A percentile compares a stretch with the other conserved stretches of the same genome.
Evolutionary conservation across 2,329 filamentous ascomycete species (phyloP).

Genomic region (Cryphonectria parasitica): DNA sequence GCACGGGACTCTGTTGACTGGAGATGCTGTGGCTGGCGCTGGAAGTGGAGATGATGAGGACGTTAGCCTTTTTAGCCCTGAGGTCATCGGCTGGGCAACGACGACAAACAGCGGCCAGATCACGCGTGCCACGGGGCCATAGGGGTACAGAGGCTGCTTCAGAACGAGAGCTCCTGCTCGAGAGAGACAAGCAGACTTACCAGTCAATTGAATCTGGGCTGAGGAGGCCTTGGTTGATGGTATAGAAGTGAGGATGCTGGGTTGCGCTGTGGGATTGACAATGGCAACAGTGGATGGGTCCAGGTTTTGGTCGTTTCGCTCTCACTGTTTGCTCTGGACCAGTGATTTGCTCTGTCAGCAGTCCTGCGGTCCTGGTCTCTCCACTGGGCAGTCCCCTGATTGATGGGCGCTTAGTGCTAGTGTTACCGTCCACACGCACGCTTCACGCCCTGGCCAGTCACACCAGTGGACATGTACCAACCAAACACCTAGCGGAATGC

Average conservation of each 20-base stretch:
- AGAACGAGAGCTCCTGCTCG: neutral
- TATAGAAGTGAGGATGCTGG: conserved; percentile 24
- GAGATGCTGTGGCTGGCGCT: conserved; percentile 20
- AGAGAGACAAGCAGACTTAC: conserved; percentile 18
- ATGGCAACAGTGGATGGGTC: conserved; percentile 1
- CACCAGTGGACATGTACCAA: neutral
- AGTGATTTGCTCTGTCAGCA: conserved; percentile 3
- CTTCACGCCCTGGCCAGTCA: neutral
- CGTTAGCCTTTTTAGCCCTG: conserved; percentile 24
- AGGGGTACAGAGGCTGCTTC: conserved; percentile 1
- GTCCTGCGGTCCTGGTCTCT: neutral
- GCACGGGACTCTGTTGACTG: conserved; percentile 7
- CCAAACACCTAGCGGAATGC: neutral
- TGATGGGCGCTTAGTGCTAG: neutral
- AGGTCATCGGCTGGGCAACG: conserved; percentile 25
- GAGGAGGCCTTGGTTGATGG: conserved; percentile 22
- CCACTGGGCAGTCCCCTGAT: neutral
- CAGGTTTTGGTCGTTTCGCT: neutral
- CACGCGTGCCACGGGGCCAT: conserved; percentile 1
- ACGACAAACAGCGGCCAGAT: conserved; percentile 11
- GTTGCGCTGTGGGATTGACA: conserved; percentile 18
- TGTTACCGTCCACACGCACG: neutral
- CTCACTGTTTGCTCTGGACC: neutral
- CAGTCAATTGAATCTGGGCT: conserved; percentile 20
- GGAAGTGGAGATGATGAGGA: conserved; percentile 27